Conservation (phyloP, 495 filamentous ascomycete genomes). For the Articulospora tetracladia region DNA sequence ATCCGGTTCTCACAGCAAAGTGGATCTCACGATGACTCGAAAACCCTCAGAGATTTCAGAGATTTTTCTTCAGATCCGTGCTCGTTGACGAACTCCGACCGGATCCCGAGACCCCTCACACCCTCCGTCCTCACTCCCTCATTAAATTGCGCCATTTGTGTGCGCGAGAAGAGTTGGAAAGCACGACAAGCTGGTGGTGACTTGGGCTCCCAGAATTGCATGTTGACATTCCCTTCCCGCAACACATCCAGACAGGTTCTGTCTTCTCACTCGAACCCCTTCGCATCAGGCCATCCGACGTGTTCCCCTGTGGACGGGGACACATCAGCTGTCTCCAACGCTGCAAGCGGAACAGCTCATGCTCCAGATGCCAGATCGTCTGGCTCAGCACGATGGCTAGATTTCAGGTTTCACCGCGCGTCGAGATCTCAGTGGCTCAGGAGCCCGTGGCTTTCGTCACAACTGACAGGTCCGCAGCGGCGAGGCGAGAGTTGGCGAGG, state of each 20-base stretch:
- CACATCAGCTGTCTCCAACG: not conserved
- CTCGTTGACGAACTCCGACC: not conserved
- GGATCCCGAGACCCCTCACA: too few species aligned
- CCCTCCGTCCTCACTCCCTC: too few species aligned
- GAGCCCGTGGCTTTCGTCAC: not conserved
- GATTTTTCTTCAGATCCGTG: not conserved
- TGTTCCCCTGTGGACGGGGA: not conserved
- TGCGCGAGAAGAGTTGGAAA: too few species aligned
- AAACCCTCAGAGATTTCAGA: not conserved
- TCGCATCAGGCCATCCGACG: not conserved
- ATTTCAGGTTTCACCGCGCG: not conserved
- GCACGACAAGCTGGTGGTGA: too few species aligned
- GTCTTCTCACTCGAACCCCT: too few species aligned
- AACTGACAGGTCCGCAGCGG: not conserved
- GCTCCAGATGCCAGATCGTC: not conserved
- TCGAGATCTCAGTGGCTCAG: not conserved
- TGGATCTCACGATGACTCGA: constrained; percentile 9
- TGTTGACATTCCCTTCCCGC: too few species aligned
- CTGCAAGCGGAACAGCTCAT: not conserved
- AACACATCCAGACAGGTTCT: too few species aligned
- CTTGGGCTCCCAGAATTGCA: too few species aligned
- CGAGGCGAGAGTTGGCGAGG: too few species aligned
- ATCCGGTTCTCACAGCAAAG: not conserved
- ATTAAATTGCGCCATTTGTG: too few species aligned
- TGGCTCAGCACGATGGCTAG: not conserved